Base-by-base conservation (phyloP, 2,329 filamentous ascomycete species). In the Botryotinia narcissicola region DNA sequence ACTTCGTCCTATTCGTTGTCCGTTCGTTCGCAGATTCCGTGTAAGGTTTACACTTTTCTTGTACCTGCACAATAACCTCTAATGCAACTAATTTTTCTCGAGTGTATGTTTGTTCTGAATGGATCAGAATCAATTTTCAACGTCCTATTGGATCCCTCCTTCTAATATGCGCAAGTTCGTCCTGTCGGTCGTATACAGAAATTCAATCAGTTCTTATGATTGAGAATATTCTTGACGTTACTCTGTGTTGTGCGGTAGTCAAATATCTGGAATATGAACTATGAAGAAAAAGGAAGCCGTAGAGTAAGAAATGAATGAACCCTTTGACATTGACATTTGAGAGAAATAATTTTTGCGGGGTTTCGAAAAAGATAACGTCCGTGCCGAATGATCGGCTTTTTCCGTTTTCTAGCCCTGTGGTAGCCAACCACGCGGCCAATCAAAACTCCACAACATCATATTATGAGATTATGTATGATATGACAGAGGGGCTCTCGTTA, bases 271-370 rank as follows among this genome's bases (percentile, higher is more conserved):
- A 69, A 4, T 18, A 18, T 32, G 51, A 32, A 57, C 14, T 57
- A 18, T 57, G 14, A 29, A 29, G n/a, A 59, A 69, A 69, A 44
- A 66, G 8, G 18, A 59, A 69, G 20, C 40, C n/a, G 25, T 35
- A n/a, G 32, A 42, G 48, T 29, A 29, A 57, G n/a, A 57, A 42
- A 20, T 22, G 20, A 29, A 20, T 18, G 25, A 40, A 54, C 22
- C 25, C 37, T 62, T 62, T 62, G 60, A 57, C 51, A 62, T 62
- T 62, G 37, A 62, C 37, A 62, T 62, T 62, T 62, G 60, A 62
- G 51, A 61, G 54, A 70, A 70, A 70, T 70, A 44, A 61, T 46
- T 70, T 70, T 70, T 61, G 68, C 68, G 68, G 68, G 68, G 68
- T 70, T 61, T 57, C 48, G 35, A 32, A 54, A 42, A 68, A 29